phyloP scores from a whole-genome alignment of 192 early-diverging fungal species.

The Phycomyces blakesleeanus region DNA sequence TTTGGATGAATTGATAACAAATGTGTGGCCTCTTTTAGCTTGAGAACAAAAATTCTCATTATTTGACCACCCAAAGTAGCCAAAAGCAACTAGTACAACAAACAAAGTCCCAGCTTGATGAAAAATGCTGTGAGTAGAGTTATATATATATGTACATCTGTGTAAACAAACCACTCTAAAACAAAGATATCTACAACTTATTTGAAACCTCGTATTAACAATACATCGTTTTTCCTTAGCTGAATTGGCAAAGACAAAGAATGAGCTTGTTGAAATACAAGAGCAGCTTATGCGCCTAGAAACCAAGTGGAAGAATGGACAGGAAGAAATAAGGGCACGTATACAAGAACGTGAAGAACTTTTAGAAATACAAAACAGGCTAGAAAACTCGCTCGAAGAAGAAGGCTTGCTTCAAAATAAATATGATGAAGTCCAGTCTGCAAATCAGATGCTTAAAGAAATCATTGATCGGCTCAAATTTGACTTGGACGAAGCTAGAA shows the following conservation, averaged over 20 bases:
- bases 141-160: not conserved
- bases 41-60: not conserved
- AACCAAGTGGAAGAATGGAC: not conserved
- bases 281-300: not conserved
- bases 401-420: slow-evolving; percentile 19
- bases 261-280: slow-evolving; percentile 7
- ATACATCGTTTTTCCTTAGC: too few species aligned
- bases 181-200: not conserved
- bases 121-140: not conserved
- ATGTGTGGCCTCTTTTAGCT: not conserved
- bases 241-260: not conserved
- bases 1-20: not conserved
- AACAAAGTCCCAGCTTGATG: not conserved
- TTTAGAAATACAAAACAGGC: slow-evolving; percentile 11
- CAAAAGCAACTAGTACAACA: slow-evolving; percentile 4
- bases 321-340: not conserved
- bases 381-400: slow-evolving; percentile 16
- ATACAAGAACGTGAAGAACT: slow-evolving; percentile 24
- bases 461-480: slow-evolving; percentile 34
- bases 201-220: too few species aligned
- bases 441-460: slow-evolving; percentile 26
- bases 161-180: not conserved
- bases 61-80: not conserved
- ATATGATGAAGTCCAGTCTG: slow-evolving; percentile 26
- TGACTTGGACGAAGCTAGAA: slow-evolving; percentile 38